phyloP scores from a whole-genome alignment of 1,139 yeast genomes.

The Scheffersomyces illinoinensis region DNA sequence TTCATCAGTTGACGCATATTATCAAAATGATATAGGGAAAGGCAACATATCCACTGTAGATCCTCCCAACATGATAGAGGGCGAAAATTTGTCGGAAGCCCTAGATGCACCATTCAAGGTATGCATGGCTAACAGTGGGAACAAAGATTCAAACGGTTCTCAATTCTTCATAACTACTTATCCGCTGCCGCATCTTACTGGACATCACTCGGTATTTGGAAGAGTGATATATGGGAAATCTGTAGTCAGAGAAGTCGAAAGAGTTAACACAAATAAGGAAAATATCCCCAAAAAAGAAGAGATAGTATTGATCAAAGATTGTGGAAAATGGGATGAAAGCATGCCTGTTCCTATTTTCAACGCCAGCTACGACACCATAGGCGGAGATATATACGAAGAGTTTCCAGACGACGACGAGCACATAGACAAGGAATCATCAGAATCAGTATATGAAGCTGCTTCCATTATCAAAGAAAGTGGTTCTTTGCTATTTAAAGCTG shows the following conservation, averaged over 20 bases:
- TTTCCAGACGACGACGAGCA: conserved; percentile 68
- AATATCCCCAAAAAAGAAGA: conserved; percentile 45
- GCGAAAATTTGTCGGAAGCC: conserved; percentile 56
- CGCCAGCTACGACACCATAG: conserved; percentile 60
- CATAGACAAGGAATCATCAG: conserved; percentile 59
- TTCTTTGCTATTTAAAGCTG: conserved; percentile 54
- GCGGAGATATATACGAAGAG: conserved; percentile 74
- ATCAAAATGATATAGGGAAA: conserved; percentile 42
- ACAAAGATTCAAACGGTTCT: conserved; percentile 58
- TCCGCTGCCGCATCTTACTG: conserved; percentile 70
- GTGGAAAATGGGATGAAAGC: conserved; percentile 65
- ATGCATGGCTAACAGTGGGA: conserved; percentile 75
- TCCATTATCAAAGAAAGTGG: conserved; percentile 66
- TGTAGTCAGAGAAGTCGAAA: conserved; percentile 65
- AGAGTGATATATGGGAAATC: conserved; percentile 64
- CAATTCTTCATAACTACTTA: conserved; percentile 80
- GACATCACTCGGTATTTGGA: conserved; percentile 81
- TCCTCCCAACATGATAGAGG: conserved; percentile 47
- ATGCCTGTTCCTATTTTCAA: conserved; percentile 58
- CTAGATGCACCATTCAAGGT: conserved; percentile 51
- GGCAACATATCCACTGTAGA: conserved; percentile 53
- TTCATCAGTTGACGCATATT: conserved; percentile 32
- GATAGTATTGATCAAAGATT: conserved; percentile 52
- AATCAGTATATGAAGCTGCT: conserved; percentile 53
- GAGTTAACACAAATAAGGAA: conserved; percentile 41